A percentile compares a stretch with the other conserved stretches of the same genome.
phyloP scores from a whole-genome alignment of 345 rosid species.

The Tarenaya hassleriana region DNA sequence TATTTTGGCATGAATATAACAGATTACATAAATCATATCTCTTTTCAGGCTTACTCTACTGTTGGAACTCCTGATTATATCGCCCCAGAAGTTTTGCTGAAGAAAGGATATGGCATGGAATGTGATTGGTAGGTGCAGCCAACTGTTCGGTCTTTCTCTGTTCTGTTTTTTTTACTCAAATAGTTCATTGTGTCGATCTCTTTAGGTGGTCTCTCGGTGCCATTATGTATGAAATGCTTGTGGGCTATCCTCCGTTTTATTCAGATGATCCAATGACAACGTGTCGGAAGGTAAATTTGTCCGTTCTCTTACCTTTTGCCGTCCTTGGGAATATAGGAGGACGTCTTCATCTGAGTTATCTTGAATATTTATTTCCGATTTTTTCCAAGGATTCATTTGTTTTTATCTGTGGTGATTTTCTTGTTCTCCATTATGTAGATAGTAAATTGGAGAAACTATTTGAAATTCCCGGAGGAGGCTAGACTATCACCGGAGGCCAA shows the following conservation, averaged over 20 bases:
- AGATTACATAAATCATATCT: slow-evolving; percentile 22
- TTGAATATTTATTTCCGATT: neutral
- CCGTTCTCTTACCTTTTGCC: neutral
- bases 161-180: slow-evolving; percentile 12
- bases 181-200: slow-evolving; percentile 15
- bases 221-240: slow-evolving; percentile 99
- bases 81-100: slow-evolving; percentile 94
- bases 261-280: slow-evolving; percentile 98
- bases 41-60: slow-evolving; percentile 93
- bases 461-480: slow-evolving; percentile 98
- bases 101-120: slow-evolving; percentile 98
- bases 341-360: slow-evolving; percentile 4
- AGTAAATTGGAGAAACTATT: slow-evolving; percentile 96
- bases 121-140: slow-evolving; percentile 83
- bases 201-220: slow-evolving; percentile 99
- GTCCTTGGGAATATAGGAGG: slow-evolving; percentile 5
- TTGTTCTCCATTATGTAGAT: slow-evolving; percentile 41
- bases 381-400: too few relatives aligned
- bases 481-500: slow-evolving; percentile 84
- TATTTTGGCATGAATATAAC: slow-evolving; percentile 15
- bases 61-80: slow-evolving; percentile 98
- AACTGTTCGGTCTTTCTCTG: slow-evolving; percentile 14
- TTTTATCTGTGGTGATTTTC: slow-evolving; percentile 11
- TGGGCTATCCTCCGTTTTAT: slow-evolving; percentile 97
- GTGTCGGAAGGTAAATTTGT: slow-evolving; percentile 76